phyloP scores from a whole-genome alignment of 768 basidiomycete genomes.

The Russula earlei region DNA sequence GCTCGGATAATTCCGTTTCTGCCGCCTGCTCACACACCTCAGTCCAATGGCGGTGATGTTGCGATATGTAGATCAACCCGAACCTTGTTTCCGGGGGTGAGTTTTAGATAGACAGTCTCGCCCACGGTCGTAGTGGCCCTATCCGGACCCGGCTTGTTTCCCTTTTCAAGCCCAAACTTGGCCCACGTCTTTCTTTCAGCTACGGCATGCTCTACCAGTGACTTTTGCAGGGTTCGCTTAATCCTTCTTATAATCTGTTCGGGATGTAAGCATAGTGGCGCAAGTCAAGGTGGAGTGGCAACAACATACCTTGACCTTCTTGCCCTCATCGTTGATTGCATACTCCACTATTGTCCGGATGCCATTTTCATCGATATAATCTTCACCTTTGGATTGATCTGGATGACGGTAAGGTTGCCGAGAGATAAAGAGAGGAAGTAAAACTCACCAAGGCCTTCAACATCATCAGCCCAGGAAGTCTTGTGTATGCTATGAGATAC shows the following conservation, averaged over 20 bases:
- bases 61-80: background rate
- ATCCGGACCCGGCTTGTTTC: slow-evolving; percentile 82
- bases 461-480: slow-evolving; percentile 34
- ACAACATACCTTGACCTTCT: slow-evolving; percentile 76
- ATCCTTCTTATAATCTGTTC: slow-evolving; percentile 75
- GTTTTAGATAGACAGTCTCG: slow-evolving; percentile 55
- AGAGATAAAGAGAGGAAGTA: background rate
- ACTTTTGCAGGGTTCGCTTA: slow-evolving; percentile 79
- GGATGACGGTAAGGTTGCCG: background rate
- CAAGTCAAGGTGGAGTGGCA: background rate
- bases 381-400: slow-evolving; percentile 51
- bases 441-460: slow-evolving; percentile 29
- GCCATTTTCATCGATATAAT: slow-evolving; percentile 78
- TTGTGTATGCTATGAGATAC: slow-evolving; percentile 26
- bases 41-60: background rate
- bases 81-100: slow-evolving; percentile 25
- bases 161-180: slow-evolving; percentile 89
- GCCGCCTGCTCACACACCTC: slow-evolving; percentile 31
- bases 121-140: slow-evolving; percentile 90
- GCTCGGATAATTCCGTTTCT: slow-evolving; percentile 60
- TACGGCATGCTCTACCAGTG: slow-evolving; percentile 87
- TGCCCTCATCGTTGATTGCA: slow-evolving; percentile 77
- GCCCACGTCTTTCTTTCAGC: slow-evolving; percentile 90
- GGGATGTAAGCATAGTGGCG: background rate
- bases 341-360: slow-evolving; percentile 11